Evolutionary conservation across 2,329 filamentous ascomycete genomes (phyloP), one percentile per base, ranked within the genome.

Genomic region (Colletotrichum noveboracense): DNA sequence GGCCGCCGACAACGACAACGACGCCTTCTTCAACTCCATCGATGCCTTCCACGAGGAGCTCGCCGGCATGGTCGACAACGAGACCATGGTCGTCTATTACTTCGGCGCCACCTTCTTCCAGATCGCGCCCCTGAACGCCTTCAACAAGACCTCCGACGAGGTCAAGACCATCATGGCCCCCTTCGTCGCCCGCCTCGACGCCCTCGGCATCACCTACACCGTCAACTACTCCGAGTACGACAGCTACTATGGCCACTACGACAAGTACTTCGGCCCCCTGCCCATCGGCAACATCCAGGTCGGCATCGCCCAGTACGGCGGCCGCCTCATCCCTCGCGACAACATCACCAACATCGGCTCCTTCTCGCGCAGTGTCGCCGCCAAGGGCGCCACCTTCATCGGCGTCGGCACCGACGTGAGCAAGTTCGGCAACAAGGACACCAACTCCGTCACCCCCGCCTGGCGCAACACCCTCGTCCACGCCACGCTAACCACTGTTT

Each of bases 251-350:
- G 76, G 85, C 26, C 89, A 89, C 52, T 86, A 87, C 71, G 82
- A 81, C 78, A 86, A 86, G 56, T 80, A 80, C 77, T 82, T 82
- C 58, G 81, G 81, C 9, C 86, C 87, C 9, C 79, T 82, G 26
- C 86, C 87, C 36, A 83, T 85, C n/a, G 83, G 84, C 60, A 80
- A 79, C 66, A 83, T 83, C 3, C 88, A 92, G 78, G 93, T 94
- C 21, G 79, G 80, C 60, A 79, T 78, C 9, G 78, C 77, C 8
- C 81, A 82, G 34, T 82, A 79, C 56, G 79, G 79, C 61, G 79
- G 79, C 18, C 79, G 78, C 8, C 75, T 80, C 10, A 77, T 80
- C n/a, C 76, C 77, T 9, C 78, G 77, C 43, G 56, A 30, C 77
- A 75, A 79, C 78, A 48, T 77, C 70, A 76, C 66, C 66, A 74